These are phyloP conservation scores for Aristolochia californica DNA, from an alignment of 164 flowering plant species.

Conservation along the genomic window DNA sequence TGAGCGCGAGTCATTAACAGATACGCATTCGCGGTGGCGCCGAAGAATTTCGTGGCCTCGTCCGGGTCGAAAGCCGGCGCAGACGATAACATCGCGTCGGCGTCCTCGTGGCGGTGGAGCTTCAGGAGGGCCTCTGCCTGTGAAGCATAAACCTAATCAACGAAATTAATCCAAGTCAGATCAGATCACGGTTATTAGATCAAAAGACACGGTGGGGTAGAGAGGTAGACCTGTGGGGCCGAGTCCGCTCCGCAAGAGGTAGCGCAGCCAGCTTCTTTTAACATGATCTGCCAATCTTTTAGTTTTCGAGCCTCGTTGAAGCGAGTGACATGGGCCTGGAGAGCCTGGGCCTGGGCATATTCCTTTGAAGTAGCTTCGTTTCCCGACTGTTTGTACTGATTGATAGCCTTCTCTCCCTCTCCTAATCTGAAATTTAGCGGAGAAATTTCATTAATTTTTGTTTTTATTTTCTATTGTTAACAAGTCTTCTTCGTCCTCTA, in stretches of 20 bases:
- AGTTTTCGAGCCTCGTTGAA: conserved; percentile 41
- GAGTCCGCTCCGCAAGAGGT: conserved; percentile 67
- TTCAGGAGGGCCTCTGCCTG: conserved; percentile 74
- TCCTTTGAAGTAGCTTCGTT: conserved; percentile 21
- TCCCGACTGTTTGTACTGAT: conserved; percentile 48
- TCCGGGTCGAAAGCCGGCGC: conserved; percentile 31
- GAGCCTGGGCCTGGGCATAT: conserved; percentile 29
- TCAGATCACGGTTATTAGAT: no score
- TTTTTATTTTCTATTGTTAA: no score
- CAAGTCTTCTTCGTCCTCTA: conserved; percentile 3
- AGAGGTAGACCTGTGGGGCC: conserved; percentile 50
- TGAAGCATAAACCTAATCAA: conserved; percentile 42
- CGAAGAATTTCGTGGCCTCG: conserved; percentile 35
- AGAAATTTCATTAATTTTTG: no score
- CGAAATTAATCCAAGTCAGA: neutral
- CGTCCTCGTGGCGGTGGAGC: conserved; percentile 63
- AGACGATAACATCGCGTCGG: conserved; percentile 26
- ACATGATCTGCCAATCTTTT: conserved; percentile 43
- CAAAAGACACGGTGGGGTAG: no score
- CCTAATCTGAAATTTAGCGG: conserved; percentile 70
- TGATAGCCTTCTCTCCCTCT: conserved; percentile 54
- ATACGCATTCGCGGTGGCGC: conserved; percentile 24
- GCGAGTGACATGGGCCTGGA: conserved; percentile 28
- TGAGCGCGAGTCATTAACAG: conserved; percentile 36
- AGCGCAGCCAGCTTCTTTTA: conserved; percentile 39